Evolutionary conservation across 371 early-diverging fungal species (phyloP), one percentile per base, ranked within the genome.

Genomic region (Choanephora cucurbitarum): DNA sequence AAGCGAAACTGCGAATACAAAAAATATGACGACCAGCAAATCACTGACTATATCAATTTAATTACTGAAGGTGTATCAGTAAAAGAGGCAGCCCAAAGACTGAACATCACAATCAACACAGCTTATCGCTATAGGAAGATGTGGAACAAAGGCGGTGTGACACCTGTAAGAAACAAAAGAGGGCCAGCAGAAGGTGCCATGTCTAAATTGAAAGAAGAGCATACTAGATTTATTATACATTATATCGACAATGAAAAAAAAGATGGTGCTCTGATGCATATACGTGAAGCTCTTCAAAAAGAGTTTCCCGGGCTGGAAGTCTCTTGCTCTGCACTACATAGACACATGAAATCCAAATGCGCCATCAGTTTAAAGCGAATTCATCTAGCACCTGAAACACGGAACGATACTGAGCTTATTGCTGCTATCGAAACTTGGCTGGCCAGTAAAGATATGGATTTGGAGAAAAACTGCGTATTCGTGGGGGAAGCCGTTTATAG

Each of bases 211-310:
- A 44, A 33, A 23, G 23, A 45, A 1, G 32, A 34, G 14, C 54
- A 54, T 15, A 44, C 45, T 0, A 33, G 23, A 17, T 54, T 44
- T 33, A 54, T 54, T 13, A 45, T 45, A n/a, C 34, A 37, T 14
- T 54, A 37, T 33, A 23, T 54, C 45, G 83, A 83, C 45, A 93
- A 94, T 86, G 94, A 93, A 90, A 93, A 93, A 81, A 90, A 93
- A 91, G 96, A 96, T 80, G 95, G 94, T 72, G 78, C 85, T 52
- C 69, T 74, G 33, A 67, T 77, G 53, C 80, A 84, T 44, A 80
- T 88, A 71, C 82, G 86, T 70, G 70, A 45, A 17, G 37, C 37
- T 3, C 22, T 54, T 13, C 13, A 10, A 22, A 39, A 21, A 37
- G 17, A 33, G 5, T 54, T 54, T 23, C 44, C 22, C 15, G 44